phyloP scores from a whole-genome alignment of 805 yeast species.

The Wickerhamiella brachini region DNA sequence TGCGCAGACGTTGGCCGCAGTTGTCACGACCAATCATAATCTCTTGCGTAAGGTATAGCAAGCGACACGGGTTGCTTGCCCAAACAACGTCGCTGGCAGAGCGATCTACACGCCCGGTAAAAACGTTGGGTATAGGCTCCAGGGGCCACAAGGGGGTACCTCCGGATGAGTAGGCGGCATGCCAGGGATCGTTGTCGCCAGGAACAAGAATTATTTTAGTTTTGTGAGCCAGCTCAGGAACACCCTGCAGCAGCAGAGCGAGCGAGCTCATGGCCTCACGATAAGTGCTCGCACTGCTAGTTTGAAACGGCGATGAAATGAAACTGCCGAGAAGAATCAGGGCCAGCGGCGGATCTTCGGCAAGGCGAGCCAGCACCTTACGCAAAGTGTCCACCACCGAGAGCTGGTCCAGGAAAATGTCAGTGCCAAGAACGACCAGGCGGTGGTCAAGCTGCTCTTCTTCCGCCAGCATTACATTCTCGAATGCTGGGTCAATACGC shows the following conservation, averaged over 20 bases:
- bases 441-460: constrained; percentile 40
- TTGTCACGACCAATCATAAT: constrained; percentile 64
- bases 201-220: constrained; percentile 65
- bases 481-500: constrained; percentile 49
- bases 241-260: constrained; percentile 49
- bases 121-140: constrained; percentile 52
- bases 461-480: constrained; percentile 42
- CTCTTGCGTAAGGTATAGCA: constrained; percentile 75
- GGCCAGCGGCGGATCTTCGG: constrained; percentile 46
- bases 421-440: constrained; percentile 61
- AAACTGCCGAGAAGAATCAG: constrained; percentile 80
- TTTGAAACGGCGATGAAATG: constrained; percentile 40
- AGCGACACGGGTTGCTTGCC: constrained; percentile 66
- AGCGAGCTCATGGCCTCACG: constrained; percentile 55
- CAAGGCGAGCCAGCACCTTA: constrained; percentile 44
- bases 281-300: constrained; percentile 36
- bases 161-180: constrained; percentile 52
- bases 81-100: constrained; percentile 37
- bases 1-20: constrained; percentile 49
- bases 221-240: constrained; percentile 36
- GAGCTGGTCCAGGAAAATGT: constrained; percentile 50
- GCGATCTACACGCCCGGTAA: constrained; percentile 53
- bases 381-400: constrained; percentile 48
- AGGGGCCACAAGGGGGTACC: constrained; percentile 51
- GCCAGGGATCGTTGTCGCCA: constrained; percentile 92